A percentile compares a stretch with the other conserved stretches of the same genome.
These are phyloP conservation scores for Ulota crispa DNA, from an alignment of 225 moss, liverwort and hornwort species.

Conservation along the genomic window DNA sequence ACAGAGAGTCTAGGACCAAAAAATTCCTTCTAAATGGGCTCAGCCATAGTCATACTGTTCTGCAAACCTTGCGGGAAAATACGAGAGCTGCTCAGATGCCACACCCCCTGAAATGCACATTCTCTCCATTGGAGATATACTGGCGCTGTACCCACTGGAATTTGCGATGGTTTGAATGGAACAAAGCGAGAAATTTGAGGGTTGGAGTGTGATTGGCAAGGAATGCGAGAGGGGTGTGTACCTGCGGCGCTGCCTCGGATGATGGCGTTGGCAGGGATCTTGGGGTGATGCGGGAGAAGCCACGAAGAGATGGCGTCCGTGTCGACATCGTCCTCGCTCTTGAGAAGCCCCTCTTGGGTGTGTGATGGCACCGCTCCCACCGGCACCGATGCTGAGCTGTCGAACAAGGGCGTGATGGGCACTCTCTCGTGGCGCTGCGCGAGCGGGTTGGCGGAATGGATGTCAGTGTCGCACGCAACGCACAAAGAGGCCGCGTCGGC, in stretches of 20 bases:
- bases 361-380: background rate
- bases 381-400: conserved; percentile 11
- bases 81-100: background rate
- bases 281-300: conserved; percentile 69
- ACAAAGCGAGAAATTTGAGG: no score
- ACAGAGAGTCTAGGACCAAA: background rate
- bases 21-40: background rate
- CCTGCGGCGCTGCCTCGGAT: conserved; percentile 48
- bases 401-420: conserved; percentile 68
- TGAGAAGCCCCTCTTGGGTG: background rate
- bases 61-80: background rate
- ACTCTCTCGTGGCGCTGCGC: conserved; percentile 90
- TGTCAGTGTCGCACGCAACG: conserved; percentile 79
- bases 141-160: no score
- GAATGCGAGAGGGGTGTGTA: background rate
- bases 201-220: background rate
- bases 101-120: background rate
- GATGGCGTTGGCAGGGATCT: conserved; percentile 34
- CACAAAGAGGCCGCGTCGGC: conserved; percentile 92
- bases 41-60: background rate
- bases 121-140: no score
- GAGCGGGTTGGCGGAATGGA: conserved; percentile 85
- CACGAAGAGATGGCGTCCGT: conserved; percentile 77
- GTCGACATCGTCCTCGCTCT: conserved; percentile 43
- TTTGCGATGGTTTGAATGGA: background rate